These are phyloP conservation scores for Trypanosoma grayi DNA, from an alignment of 208 protist species.

Conservation along the genomic window DNA sequence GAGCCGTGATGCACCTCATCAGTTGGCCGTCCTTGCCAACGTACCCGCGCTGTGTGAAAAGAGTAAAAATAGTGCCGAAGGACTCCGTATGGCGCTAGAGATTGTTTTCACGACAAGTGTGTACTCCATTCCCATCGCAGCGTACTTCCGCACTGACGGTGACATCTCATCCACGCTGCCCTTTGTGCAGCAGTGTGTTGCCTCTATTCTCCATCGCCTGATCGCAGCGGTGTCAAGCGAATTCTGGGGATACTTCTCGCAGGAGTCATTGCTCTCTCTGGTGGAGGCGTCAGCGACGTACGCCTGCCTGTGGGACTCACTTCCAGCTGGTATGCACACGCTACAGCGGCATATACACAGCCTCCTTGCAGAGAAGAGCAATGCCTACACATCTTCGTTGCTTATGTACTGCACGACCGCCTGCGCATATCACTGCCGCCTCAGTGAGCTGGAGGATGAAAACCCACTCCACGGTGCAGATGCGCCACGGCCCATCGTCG, in stretches of 20 bases:
- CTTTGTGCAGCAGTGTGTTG: conserved; percentile 18
- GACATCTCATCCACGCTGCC: conserved; percentile 1
- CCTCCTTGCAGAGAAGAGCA: neutral
- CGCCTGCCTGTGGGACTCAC: conserved; percentile 22
- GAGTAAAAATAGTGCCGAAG: conserved; percentile 1
- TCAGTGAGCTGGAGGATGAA: conserved; percentile 4
- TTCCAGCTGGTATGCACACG: conserved; percentile 9
- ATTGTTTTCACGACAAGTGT: conserved; percentile 24
- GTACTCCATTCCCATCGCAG: conserved; percentile 20
- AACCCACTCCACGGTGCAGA: neutral
- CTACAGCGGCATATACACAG: conserved; percentile 1
- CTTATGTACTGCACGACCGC: conserved; percentile 22
- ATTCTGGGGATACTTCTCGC: conserved; percentile 35
- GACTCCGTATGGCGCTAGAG: conserved; percentile 13
- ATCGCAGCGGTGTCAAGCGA: conserved; percentile 22
- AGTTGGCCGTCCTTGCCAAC: conserved; percentile 6
- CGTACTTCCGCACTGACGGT: conserved; percentile 32
- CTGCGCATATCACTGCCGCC: conserved; percentile 8
- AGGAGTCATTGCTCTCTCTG: conserved; percentile 25
- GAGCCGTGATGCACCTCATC: conserved; percentile 10
- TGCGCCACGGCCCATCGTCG: neutral
- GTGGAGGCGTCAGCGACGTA: conserved; percentile 31
- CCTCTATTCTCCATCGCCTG: conserved; percentile 18
- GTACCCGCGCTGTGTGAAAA: conserved; percentile 10
- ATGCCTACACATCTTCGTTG: conserved; percentile 11